Percentiles rank a stretch among this genome's conserved stretches.
phyloP scores from a whole-genome alignment of 2,329 filamentous ascomycete species.

The Lasiodiplodia sp. region DNA sequence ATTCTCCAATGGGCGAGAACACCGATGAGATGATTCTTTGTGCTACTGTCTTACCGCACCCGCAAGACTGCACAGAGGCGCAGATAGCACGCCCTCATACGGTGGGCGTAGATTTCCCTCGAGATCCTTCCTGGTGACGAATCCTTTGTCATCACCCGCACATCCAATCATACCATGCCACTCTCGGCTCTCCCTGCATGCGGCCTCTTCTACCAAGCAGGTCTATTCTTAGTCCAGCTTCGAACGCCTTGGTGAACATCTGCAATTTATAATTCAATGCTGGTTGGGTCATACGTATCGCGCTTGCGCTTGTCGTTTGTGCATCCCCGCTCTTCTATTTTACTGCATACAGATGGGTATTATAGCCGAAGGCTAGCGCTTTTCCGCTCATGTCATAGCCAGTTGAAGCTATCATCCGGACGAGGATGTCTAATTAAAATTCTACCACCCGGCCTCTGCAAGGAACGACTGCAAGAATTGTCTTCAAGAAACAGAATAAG shows the following conservation, averaged over 20 bases:
- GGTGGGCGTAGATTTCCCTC: neutral
- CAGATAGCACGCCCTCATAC: neutral
- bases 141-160: conserved; percentile 8
- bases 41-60: neutral
- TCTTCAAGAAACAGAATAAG: neutral
- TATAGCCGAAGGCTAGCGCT: no score
- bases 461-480: neutral
- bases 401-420: no score
- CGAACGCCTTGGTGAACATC: conserved; percentile 3
- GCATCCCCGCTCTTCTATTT: no score
- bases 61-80: neutral
- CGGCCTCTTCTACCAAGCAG: neutral
- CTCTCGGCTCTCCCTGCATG: neutral
- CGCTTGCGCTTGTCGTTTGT: no score
- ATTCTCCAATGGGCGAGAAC: neutral
- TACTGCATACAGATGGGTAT: no score
- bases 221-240: conserved; percentile 17
- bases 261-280: neutral
- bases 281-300: neutral
- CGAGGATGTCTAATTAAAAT: neutral
- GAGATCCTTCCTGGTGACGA: conserved; percentile 2
- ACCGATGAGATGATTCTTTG: neutral
- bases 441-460: neutral
- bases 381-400: no score
- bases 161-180: neutral